Evolutionary conservation across 768 basidiomycete species (phyloP), one percentile per base, ranked within the genome.

Genomic region (Pulveroboletus sp.): DNA sequence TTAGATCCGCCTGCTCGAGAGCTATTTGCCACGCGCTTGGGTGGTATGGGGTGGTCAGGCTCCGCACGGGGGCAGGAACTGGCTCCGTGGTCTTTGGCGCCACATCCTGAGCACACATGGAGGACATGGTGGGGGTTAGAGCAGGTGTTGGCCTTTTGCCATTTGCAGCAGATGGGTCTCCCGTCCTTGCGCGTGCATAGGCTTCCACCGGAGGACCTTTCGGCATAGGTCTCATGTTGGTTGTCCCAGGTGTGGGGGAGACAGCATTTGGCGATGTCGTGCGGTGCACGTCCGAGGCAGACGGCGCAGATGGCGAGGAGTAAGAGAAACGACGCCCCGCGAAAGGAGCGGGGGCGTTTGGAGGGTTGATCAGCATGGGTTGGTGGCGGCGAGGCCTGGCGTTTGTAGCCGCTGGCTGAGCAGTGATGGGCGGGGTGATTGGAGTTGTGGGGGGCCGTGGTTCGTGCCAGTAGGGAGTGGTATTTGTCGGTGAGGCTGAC

Each of bases 241-340:
- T 55, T 51, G 38, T 71, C 55, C 66, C 68, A 71, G 0, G 65
- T 39, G 1, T 25, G 43, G 0, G 45, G 20, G 2, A 60, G 25
- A 0, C 1, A 9, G 43, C 68, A 73, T 1, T 51, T 27, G 2
- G 29, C 19, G 34, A 61, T 36, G 13, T 62, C 42, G 54, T 73
- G 69, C 0, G 31, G 47, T 40, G 60, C 56, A 5, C 59, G 32
- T 3, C 72, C 65, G 10, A 75, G 62, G 53, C 71, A 75, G 1
- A 72, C 32, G 33, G 67, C 52, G 47, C 71, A 74, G 14, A 38
- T 21, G 6, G 25, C 6, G 4, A 45, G 20, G 36, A 34, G 25
- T 35, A 19, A 19, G 35, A 5, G 25, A 5, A 2, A 19, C 4
- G 2, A 19, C 16, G 2, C 5, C 19, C n/a, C 19, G n/a, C 3